These are phyloP conservation scores for Pulveroboletus sp. DNA, from an alignment of 768 basidiomycete genomes.

Conservation along the genomic window DNA sequence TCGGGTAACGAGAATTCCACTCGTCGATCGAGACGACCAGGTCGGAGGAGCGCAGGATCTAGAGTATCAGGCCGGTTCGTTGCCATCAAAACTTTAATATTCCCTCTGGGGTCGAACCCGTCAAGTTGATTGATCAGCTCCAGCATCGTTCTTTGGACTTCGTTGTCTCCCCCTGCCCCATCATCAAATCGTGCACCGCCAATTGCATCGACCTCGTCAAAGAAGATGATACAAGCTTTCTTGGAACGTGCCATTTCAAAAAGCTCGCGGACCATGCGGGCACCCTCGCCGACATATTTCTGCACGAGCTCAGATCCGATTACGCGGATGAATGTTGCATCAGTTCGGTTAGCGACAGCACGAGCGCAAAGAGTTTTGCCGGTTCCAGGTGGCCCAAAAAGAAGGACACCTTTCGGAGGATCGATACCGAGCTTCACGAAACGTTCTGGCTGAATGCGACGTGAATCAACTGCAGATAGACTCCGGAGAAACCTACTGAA, in stretches of 20 bases:
- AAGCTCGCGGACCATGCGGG: slow-evolving; percentile 96
- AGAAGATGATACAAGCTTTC: slow-evolving; percentile 99
- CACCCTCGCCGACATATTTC: slow-evolving; percentile 99
- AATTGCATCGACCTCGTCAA: slow-evolving; percentile 97
- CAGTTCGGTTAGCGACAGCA: slow-evolving; percentile 97
- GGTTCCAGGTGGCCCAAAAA: slow-evolving; percentile 96
- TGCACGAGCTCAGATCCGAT: slow-evolving; percentile 99
- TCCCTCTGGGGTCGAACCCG: slow-evolving; percentile 98
- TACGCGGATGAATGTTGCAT: slow-evolving; percentile 98
- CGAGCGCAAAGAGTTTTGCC: slow-evolving; percentile 98
- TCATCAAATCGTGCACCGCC: slow-evolving; percentile 98
- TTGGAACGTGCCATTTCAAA: slow-evolving; percentile 99
- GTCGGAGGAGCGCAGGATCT: slow-evolving; percentile 92
- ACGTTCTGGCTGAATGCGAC: slow-evolving; percentile 79
- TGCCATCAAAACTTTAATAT: slow-evolving; percentile 99
- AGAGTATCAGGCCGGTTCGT: slow-evolving; percentile 99
- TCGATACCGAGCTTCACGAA: slow-evolving; percentile 98
- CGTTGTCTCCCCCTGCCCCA: slow-evolving; percentile 97
- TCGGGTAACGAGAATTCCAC: slow-evolving; percentile 96
- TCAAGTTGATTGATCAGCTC: slow-evolving; percentile 98
- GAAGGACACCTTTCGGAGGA: slow-evolving; percentile 95
- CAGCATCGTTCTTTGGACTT: slow-evolving; percentile 98
- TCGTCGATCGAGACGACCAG: slow-evolving; percentile 94
- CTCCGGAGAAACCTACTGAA: slow-evolving; percentile 53
- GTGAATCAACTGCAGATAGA: slow-evolving; percentile 12